Conservation (phyloP, 2,329 filamentous ascomycete genomes). For the Colletotrichum abscissum region DNA sequence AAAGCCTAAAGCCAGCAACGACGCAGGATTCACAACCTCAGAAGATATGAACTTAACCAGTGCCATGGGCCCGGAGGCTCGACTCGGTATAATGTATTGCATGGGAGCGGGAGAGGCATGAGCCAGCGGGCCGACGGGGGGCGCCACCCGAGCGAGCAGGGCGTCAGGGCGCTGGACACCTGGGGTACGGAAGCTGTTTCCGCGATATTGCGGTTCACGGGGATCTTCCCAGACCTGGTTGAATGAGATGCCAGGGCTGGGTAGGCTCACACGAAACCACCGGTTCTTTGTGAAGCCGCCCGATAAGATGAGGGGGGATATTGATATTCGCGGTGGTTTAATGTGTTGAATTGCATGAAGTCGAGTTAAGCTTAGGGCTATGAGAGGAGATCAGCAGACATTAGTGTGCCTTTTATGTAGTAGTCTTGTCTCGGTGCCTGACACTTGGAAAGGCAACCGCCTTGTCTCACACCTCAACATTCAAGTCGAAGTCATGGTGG, state of each 20-base stretch:
- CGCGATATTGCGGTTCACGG: constrained; percentile 22
- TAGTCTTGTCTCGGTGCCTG: neutral
- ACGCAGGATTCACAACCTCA: neutral
- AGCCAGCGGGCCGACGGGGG: constrained; percentile 26
- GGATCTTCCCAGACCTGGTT: constrained; percentile 10
- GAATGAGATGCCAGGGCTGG: constrained; percentile 3
- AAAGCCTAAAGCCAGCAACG: too few species aligned
- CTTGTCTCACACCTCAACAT: constrained; percentile 6
- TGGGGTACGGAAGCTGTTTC: constrained; percentile 24
- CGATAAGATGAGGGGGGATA: neutral
- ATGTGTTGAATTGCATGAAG: constrained; percentile 29
- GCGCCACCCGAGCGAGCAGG: constrained; percentile 43
- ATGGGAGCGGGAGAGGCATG: constrained; percentile 19
- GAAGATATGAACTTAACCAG: neutral
- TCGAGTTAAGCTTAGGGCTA: constrained; percentile 27
- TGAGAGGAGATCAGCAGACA: neutral
- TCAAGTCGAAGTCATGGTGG: neutral
- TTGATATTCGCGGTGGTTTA: neutral
- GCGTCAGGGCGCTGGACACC: constrained; percentile 41
- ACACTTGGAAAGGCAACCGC: constrained; percentile 14
- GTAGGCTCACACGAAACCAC: neutral
- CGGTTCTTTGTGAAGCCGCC: neutral
- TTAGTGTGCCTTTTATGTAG: neutral
- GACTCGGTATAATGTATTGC: neutral
- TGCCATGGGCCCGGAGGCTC: neutral